Conservation (phyloP, 2,329 filamentous ascomycete genomes). For the Gyromitra esculenta region DNA sequence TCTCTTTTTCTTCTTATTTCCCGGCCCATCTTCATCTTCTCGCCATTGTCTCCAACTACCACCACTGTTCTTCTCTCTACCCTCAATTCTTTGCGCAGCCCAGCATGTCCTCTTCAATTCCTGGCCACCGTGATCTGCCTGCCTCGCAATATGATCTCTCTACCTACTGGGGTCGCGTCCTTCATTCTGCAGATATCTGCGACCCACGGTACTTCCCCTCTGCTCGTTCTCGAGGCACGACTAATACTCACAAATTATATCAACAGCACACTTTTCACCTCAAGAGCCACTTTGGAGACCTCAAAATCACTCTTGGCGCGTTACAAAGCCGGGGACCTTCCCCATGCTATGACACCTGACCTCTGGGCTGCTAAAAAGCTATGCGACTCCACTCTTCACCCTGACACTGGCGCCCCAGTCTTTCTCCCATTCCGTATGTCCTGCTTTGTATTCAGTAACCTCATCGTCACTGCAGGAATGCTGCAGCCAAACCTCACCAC, state of each 20-base stretch:
- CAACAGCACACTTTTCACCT: constrained; percentile 83
- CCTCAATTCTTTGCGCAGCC: not conserved
- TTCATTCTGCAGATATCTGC: constrained; percentile 86
- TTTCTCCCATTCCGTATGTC: constrained; percentile 98
- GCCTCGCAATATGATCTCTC: constrained; percentile 89
- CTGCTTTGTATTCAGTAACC: constrained; percentile 88
- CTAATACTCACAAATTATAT: constrained; percentile 1
- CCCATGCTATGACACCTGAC: constrained; percentile 80
- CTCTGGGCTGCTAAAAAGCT: constrained; percentile 97
- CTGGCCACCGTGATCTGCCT: constrained; percentile 80
- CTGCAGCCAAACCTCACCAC: constrained; percentile 84
- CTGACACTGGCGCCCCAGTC: constrained; percentile 91
- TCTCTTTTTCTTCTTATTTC: not conserved
- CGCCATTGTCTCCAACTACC: not conserved
- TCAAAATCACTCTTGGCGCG: constrained; percentile 82
- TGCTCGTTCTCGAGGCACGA: not conserved
- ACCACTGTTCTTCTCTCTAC: not conserved
- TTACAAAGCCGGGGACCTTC: constrained; percentile 85
- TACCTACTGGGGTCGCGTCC: constrained; percentile 95
- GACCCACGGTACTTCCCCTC: constrained; percentile 82
- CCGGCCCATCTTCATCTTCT: not conserved
- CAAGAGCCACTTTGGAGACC: constrained; percentile 78
- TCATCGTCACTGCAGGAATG: constrained; percentile 96
- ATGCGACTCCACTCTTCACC: constrained; percentile 94
- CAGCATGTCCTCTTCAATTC: constrained; percentile 72